Evolutionary conservation across 805 yeast species (phyloP), one percentile per base, ranked within the genome.

Genomic region (Saccharomyces paradoxus): DNA sequence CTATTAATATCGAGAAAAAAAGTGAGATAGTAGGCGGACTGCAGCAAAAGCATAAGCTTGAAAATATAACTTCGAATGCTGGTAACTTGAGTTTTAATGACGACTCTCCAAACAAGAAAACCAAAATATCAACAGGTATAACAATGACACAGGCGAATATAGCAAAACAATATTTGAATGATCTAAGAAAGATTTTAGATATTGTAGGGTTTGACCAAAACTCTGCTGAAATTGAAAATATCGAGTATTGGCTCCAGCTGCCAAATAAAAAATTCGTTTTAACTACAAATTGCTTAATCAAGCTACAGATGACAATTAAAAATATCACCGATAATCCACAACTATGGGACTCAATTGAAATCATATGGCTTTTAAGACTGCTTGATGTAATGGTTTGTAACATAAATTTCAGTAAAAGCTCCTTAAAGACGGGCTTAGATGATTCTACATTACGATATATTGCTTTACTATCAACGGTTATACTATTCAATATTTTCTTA

Each of bases 401-500:
- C 50, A 59, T 68, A 4, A 54, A 52, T 44, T 17, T 53, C 14
- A 52, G 56, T 26, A 55, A 57, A 26, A 50, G 52, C 17, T 46
- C 47, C 24, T 46, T 28, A 21, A 49, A 51, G 1, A 26, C 47
- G n/a, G 52, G 50, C 8, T 41, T 17, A 13, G 50, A 48, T 10
- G 50, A 53, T 46, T n/a, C 44, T 5, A 4, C 53, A 17, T 29
- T 61, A n/a, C 68, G 66, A 24, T 62, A 52, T 30, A 66, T 65
- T 48, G 70, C 73, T 5, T 60, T 71, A 26, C 31, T 58, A 41
- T 74, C 80, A 1, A 64, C 75, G 1, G 64, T 70, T 2, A 56
- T 76, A 3, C 64, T 80, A 4, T 64, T 82, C 49, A 58, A 66
- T 3, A 67, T 79, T 1, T 71, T 82, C 53, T 72, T 74, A 29